Evolutionary conservation across 306 rosid genomes (phyloP).

Genomic region (Gleditsia sinensis): DNA sequence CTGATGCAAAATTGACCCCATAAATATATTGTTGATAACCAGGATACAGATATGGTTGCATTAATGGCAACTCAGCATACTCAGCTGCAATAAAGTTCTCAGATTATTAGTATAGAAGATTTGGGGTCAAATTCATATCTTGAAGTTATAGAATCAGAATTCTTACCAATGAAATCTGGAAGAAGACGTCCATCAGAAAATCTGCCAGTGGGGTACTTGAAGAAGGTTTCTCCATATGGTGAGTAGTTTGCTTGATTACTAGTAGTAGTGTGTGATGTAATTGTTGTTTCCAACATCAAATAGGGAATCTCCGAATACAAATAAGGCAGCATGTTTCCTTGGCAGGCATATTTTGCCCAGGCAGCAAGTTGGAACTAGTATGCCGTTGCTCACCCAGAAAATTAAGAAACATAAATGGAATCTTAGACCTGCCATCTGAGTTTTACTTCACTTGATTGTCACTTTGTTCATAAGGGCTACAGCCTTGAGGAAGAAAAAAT

Average conservation of each 20-base stretch:
- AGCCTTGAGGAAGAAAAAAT: too few species aligned
- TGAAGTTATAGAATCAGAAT: neutral
- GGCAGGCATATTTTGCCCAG: slow-evolving; percentile 14
- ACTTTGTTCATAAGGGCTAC: neutral
- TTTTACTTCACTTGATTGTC: neutral
- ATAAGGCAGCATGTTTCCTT: slow-evolving; percentile 35
- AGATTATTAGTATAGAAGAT: neutral
- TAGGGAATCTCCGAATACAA: slow-evolving; percentile 62
- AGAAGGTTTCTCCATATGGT: slow-evolving; percentile 62
- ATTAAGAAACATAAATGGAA: slow-evolving; percentile 20
- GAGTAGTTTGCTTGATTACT: slow-evolving; percentile 30
- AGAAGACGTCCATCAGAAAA: slow-evolving; percentile 50
- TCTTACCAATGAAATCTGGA: slow-evolving; percentile 53
- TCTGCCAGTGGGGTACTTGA: slow-evolving; percentile 54
- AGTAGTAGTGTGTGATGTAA: slow-evolving; percentile 37
- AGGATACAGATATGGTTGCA: slow-evolving; percentile 55
- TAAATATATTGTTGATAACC: slow-evolving; percentile 29
- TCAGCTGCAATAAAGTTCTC: slow-evolving; percentile 48
- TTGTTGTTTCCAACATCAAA: slow-evolving; percentile 63
- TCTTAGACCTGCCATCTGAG: slow-evolving; percentile 19
- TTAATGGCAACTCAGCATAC: slow-evolving; percentile 53
- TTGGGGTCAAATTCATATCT: neutral
- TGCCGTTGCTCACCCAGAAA: neutral
- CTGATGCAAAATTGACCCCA: slow-evolving; percentile 76
- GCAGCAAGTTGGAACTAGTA: neutral